A percentile compares a stretch with the other conserved stretches of the same genome.
These are phyloP conservation scores for Yamadazyma paraphyllophila DNA, from an alignment of 805 yeast species.

Conservation along the genomic window DNA sequence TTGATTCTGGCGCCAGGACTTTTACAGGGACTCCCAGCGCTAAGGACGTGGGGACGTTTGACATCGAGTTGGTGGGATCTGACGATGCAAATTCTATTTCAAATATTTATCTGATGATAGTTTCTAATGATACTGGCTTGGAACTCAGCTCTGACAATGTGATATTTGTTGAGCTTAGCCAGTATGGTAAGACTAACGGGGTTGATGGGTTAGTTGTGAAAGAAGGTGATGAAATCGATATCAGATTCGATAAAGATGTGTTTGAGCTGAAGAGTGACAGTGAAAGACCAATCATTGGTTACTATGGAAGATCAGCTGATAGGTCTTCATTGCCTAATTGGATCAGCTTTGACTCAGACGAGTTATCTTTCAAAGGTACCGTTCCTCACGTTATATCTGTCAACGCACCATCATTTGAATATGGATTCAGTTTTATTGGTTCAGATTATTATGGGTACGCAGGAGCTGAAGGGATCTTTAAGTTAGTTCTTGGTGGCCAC, in stretches of 20 bases:
- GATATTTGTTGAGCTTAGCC: slow-evolving; percentile 52
- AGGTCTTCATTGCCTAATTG: slow-evolving; percentile 90
- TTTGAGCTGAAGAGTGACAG: slow-evolving; percentile 50
- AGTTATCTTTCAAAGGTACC: slow-evolving; percentile 74
- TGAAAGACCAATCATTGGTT: slow-evolving; percentile 52
- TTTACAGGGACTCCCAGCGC: slow-evolving; percentile 66
- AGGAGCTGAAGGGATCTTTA: slow-evolving; percentile 67
- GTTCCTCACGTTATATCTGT: slow-evolving; percentile 84
- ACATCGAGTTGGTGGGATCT: slow-evolving; percentile 58
- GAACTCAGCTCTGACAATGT: slow-evolving; percentile 40
- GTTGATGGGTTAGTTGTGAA: slow-evolving; percentile 65
- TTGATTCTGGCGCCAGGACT: slow-evolving; percentile 59
- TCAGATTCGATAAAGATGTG: slow-evolving; percentile 57
- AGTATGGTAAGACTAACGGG: slow-evolving; percentile 77
- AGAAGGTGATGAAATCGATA: slow-evolving; percentile 65
- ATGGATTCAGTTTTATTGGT: slow-evolving; percentile 70
- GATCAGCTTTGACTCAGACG: slow-evolving; percentile 65
- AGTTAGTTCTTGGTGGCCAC: slow-evolving; percentile 84
- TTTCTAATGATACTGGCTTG: slow-evolving; percentile 59
- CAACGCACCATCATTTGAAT: slow-evolving; percentile 82
- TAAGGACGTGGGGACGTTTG: slow-evolving; percentile 39
- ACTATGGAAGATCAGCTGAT: slow-evolving; percentile 78
- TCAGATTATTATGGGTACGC: slow-evolving; percentile 74
- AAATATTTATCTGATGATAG: slow-evolving; percentile 55
- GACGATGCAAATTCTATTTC: slow-evolving; percentile 56